phyloP scores from a whole-genome alignment of 2,329 filamentous ascomycete species.

The Clonostachys solani region DNA sequence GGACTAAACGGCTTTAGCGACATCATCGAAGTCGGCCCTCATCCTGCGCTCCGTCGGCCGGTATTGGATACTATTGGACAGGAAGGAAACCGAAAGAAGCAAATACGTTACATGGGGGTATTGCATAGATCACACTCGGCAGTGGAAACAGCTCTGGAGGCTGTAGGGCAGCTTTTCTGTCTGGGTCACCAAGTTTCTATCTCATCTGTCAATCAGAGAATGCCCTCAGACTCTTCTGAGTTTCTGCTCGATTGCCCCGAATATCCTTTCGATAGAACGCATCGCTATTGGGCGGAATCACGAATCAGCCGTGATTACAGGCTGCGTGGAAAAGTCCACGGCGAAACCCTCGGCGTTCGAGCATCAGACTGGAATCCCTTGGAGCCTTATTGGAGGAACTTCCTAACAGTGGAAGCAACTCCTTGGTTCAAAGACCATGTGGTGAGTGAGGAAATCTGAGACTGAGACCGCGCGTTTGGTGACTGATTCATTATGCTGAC shows the following conservation, averaged over 20 bases:
- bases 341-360: conserved; percentile 13
- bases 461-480: no score
- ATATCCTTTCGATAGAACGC: conserved; percentile 29
- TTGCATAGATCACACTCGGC: conserved; percentile 14
- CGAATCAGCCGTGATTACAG: conserved; percentile 19
- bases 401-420: conserved; percentile 9
- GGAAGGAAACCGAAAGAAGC: background rate
- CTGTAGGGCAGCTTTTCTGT: conserved; percentile 33
- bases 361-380: conserved; percentile 7
- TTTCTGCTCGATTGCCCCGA: conserved; percentile 22
- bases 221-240: background rate
- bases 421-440: conserved; percentile 33
- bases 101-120: conserved; percentile 1
- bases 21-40: conserved; percentile 9
- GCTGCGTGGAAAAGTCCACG: conserved; percentile 17
- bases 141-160: conserved; percentile 8
- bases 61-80: conserved; percentile 10
- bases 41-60: conserved; percentile 6
- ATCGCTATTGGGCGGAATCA: conserved; percentile 23
- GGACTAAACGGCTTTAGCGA: background rate
- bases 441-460: conserved; percentile 12
- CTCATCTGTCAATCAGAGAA: conserved; percentile 27
- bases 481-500: no score
- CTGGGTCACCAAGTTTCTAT: conserved; percentile 35
- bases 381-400: conserved; percentile 15